Evolutionary conservation across 768 basidiomycete genomes (phyloP), one percentile per base, ranked within the genome.

Genomic region (Cyclocybe aegerita): DNA sequence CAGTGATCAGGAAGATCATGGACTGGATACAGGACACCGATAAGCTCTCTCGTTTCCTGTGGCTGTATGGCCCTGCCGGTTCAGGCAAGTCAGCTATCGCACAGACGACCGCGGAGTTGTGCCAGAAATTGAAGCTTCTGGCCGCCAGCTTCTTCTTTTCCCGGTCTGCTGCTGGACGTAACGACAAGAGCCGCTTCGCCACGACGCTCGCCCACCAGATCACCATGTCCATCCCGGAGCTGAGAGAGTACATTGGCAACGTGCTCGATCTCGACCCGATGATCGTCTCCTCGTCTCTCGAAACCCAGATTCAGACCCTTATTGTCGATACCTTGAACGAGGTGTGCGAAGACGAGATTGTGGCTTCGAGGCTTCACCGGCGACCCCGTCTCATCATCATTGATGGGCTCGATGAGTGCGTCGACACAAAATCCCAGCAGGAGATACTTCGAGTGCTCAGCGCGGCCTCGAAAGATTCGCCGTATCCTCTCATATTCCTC

Each of bases 41-140:
- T 32, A 30, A 9, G 12, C 12, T 30, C 29, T 9, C 33, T 36
- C 33, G 9, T 32, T 42, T 54, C 4, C 33, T 61, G n/a, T 61
- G 64, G 60, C 40, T 65, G 15, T 52, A 57, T 39, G 65, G 57
- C 8, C 47, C 62, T 42, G 64, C 59, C 7, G 66, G 66, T 2
- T 52, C 58, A n/a, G 65, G 65, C 3, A 68, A 68, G 46, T 62
- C 65, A 3, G 60, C 63, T 4, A 56, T 68, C 9, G 58, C 59
- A 9, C 63, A 59, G 17, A 62, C 64, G 4, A 56, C 63, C 14
- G 61, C 64, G n/a, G 53, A 56, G 10, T 11, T 48, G 9, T 53
- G 38, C 8, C 17, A 30, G 10, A 34, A 46, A 4, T 7, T 29
- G 4, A 44, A 39, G 2, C 17, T 35, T 4, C 43, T 56, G n/a